Conservation (phyloP, 202 grass and related monocot species). For the Carex arenaria region DNA sequence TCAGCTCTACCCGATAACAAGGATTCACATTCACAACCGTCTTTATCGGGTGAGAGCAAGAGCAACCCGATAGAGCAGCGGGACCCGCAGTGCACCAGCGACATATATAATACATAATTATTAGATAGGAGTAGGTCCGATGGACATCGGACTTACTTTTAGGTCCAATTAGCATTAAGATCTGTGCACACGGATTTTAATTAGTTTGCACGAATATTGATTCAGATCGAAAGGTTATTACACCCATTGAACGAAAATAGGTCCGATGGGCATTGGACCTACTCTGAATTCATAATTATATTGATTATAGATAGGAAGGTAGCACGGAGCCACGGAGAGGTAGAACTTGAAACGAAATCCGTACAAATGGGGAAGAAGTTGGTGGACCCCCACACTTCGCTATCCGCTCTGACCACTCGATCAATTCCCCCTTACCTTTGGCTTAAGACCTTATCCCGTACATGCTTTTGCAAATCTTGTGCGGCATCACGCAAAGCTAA, state of each 20-base stretch:
- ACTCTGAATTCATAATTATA: no score
- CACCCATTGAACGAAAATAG: no score
- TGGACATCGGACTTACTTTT: no score
- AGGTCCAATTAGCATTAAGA: no score
- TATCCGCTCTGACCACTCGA: background rate
- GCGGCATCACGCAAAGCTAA: background rate
- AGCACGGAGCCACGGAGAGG: background rate
- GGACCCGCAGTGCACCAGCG: background rate
- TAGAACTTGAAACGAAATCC: background rate
- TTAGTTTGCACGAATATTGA: no score
- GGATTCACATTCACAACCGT: background rate
- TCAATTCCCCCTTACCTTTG: background rate
- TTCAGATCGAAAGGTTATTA: no score
- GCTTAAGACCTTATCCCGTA: background rate
- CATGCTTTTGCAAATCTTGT: background rate
- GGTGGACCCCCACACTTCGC: background rate
- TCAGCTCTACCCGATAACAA: background rate
- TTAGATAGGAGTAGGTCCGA: no score
- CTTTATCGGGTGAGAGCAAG: background rate
- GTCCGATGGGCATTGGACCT: no score
- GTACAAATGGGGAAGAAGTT: slow-evolving; percentile 9
- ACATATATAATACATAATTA: background rate
- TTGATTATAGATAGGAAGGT: background rate
- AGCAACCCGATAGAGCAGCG: background rate
- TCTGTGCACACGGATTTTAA: no score